Evolutionary conservation across 331 rosid genomes (phyloP), one percentile per base, ranked within the genome.

Genomic region (Rosa hybrid): DNA sequence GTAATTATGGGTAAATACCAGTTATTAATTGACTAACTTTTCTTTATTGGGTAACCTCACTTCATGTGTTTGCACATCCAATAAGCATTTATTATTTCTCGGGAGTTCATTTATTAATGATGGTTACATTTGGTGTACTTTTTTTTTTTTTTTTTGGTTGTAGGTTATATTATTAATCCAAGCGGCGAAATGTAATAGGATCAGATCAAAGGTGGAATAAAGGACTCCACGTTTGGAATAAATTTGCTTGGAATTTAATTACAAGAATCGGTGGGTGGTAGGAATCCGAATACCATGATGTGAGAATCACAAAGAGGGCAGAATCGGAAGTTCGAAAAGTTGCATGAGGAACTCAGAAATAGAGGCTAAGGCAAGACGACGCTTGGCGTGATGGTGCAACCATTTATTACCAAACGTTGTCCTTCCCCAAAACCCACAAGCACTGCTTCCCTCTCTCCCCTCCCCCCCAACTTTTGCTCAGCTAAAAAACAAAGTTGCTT

Each of bases 321-420:
- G 34, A 87, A 84, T 3, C 0, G 94, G 92, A 78, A 91, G 42
- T 12, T 30, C 25, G 25, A 77, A 83, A 91, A 56, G 69, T 87
- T 93, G 99, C 98, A 93, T 95, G 98, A 76, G 68, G n/a, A 77
- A 79, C 87, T 77, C 86, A 67, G 72, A 79, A 64, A 23, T 81
- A 84, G 78, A 86, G 92, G 81, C 11, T 9, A 39, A 62, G 50
- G 65, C 56, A 75, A 23, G 84, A 82, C 62, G 90, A 87, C 92
- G 91, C 88, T 75, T 91, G 97, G 93, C 90, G 80, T 77, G 80
- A 74, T 3, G 81, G 63, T 23, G 69, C 80, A 86, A 76, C 94
- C 80, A 89, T 89, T 85, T 84, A 88, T 85, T 79, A 86, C 91
- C 94, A 83, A 83, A 42, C 75, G 60, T 78, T 51, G 80, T 48